Evolutionary conservation across 2,329 filamentous ascomycete genomes (phyloP).

Genomic region (Parasarocladium wereldwijsianum): DNA sequence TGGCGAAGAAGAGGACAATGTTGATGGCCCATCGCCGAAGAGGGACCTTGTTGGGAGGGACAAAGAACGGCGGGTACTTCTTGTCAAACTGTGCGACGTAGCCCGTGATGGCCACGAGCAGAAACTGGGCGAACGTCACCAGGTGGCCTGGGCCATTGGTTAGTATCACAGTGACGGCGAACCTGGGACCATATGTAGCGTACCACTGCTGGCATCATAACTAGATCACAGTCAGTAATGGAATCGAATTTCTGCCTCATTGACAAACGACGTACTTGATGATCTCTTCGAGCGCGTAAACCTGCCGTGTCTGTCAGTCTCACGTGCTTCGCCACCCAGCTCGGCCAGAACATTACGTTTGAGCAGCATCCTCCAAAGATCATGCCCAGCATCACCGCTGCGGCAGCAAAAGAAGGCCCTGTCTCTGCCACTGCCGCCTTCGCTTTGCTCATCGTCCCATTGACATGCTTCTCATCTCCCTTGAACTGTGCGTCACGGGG

Average conservation of each 20-base stretch:
- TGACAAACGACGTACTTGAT: slow-evolving; percentile 50
- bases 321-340: not conserved
- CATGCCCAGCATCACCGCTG: slow-evolving; percentile 57
- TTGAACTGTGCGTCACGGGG: too few relatives aligned
- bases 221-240: not conserved
- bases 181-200: slow-evolving; percentile 3
- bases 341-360: slow-evolving; percentile 45
- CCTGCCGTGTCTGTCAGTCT: slow-evolving; percentile 32
- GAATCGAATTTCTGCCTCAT: too few relatives aligned
- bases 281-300: slow-evolving; percentile 92
- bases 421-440: slow-evolving; percentile 5
- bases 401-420: slow-evolving; percentile 30
- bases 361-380: slow-evolving; percentile 96
- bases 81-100: slow-evolving; percentile 61
- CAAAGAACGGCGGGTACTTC: slow-evolving; percentile 52
- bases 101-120: slow-evolving; percentile 67
- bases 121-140: slow-evolving; percentile 78
- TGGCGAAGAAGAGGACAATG: slow-evolving; percentile 78
- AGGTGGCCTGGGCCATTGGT: slow-evolving; percentile 33
- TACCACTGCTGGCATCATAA: slow-evolving; percentile 2
- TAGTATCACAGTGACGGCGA: not conserved
- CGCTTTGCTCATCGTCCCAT: not conserved
- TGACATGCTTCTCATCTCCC: not conserved
- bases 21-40: slow-evolving; percentile 76
- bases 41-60: slow-evolving; percentile 67